Evolutionary conservation across 805 yeast species (phyloP).

Genomic region (Lipomyces lipofer): DNA sequence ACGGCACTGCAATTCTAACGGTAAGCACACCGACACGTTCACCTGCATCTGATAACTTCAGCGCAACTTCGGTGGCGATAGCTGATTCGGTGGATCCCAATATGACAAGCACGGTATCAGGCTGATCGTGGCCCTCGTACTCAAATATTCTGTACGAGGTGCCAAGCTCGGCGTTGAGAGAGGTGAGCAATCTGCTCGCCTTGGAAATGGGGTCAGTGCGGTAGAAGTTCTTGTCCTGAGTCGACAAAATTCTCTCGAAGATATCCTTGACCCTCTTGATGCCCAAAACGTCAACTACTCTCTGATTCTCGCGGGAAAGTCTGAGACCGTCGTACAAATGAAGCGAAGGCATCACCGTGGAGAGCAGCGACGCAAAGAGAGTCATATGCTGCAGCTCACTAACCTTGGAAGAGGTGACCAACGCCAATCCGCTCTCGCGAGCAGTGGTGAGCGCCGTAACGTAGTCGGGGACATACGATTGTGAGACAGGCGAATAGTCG

Average conservation of each 20-base stretch:
- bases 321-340: slow-evolving; percentile 81
- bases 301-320: slow-evolving; percentile 52
- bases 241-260: slow-evolving; percentile 25
- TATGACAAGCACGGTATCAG: slow-evolving; percentile 77
- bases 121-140: slow-evolving; percentile 61
- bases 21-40: slow-evolving; percentile 63
- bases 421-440: slow-evolving; percentile 61
- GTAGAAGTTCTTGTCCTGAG: slow-evolving; percentile 14
- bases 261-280: slow-evolving; percentile 38
- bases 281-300: slow-evolving; percentile 37
- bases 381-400: slow-evolving; percentile 69
- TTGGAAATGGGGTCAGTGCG: slow-evolving; percentile 25
- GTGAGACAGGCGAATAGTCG: slow-evolving; percentile 57
- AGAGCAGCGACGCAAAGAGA: slow-evolving; percentile 61
- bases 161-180: slow-evolving; percentile 57
- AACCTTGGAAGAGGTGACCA: slow-evolving; percentile 63
- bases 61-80: slow-evolving; percentile 51
- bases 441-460: slow-evolving; percentile 63
- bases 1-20: slow-evolving; percentile 79
- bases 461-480: slow-evolving; percentile 63
- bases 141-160: slow-evolving; percentile 62
- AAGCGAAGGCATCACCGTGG: slow-evolving; percentile 56
- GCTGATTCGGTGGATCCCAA: slow-evolving; percentile 71
- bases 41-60: slow-evolving; percentile 40
- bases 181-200: slow-evolving; percentile 41